Percentiles rank a stretch among this genome's conserved stretches.
Conservation (phyloP, 1,284 basidiomycete species). For the Irpex sp. region DNA sequence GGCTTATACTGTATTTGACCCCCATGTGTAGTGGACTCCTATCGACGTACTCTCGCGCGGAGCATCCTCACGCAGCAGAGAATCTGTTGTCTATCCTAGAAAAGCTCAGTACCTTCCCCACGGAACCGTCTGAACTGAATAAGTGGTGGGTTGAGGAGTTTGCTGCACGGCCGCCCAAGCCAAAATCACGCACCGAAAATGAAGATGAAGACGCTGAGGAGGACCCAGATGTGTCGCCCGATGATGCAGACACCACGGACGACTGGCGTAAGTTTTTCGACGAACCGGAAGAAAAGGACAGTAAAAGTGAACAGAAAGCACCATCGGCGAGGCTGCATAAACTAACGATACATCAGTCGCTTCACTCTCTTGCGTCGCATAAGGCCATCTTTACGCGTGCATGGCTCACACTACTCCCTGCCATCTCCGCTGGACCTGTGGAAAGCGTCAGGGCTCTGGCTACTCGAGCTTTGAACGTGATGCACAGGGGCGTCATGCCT, state of each 20-base stretch:
- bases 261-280: constrained; percentile 79
- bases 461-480: constrained; percentile 69
- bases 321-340: constrained; percentile 50
- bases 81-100: constrained; percentile 82
- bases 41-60: constrained; percentile 22
- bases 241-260: constrained; percentile 56
- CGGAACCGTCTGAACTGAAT: constrained; percentile 71
- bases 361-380: constrained; percentile 74
- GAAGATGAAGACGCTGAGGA: constrained; percentile 31
- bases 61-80: constrained; percentile 41
- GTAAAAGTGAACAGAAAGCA: constrained; percentile 30
- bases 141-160: constrained; percentile 84
- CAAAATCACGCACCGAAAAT: constrained; percentile 37
- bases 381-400: constrained; percentile 74
- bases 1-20: constrained; percentile 5
- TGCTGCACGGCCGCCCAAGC: constrained; percentile 52
- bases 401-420: constrained; percentile 74
- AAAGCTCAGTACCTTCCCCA: constrained; percentile 81
- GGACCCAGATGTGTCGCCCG: constrained; percentile 33
- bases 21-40: constrained; percentile 20
- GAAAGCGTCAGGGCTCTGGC: constrained; percentile 42
- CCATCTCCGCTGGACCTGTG: constrained; percentile 39
- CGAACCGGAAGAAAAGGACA: constrained; percentile 41
- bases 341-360: constrained; percentile 69
- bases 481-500: constrained; percentile 85